phyloP scores from a whole-genome alignment of 768 basidiomycete genomes.

The Tubosaeta sp. region DNA sequence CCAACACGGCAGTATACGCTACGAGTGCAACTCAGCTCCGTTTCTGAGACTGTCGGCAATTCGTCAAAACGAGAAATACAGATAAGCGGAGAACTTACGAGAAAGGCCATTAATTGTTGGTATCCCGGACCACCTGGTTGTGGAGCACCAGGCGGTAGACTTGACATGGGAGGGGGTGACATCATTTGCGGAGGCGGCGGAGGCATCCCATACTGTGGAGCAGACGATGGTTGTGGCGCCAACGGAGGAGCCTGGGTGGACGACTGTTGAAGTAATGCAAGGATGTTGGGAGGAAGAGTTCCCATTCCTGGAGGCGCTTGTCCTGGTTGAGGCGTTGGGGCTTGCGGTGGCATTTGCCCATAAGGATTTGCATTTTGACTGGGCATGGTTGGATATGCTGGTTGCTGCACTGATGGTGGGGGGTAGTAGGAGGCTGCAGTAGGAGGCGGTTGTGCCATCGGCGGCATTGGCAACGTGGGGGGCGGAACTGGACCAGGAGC shows the following conservation, averaged over 20 bases:
- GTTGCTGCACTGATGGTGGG: slow-evolving; percentile 32
- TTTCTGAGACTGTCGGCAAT: slow-evolving; percentile 23
- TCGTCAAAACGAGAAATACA: background rate
- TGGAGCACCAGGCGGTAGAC: slow-evolving; percentile 37
- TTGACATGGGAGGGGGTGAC: slow-evolving; percentile 41
- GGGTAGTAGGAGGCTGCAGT: slow-evolving; percentile 42
- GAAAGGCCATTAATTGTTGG: slow-evolving; percentile 66
- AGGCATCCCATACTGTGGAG: slow-evolving; percentile 35
- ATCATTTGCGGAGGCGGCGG: slow-evolving; percentile 41
- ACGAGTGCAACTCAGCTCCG: slow-evolving; percentile 14
- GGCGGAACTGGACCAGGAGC: slow-evolving; percentile 36
- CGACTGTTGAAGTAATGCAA: slow-evolving; percentile 60
- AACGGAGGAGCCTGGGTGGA: slow-evolving; percentile 35
- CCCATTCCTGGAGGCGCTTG: slow-evolving; percentile 35
- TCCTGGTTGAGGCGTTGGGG: slow-evolving; percentile 27
- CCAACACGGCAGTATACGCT: background rate
- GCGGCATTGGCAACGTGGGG: slow-evolving; percentile 33
- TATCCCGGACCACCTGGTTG: slow-evolving; percentile 45
- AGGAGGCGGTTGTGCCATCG: slow-evolving; percentile 26
- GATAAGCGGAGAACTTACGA: slow-evolving; percentile 40
- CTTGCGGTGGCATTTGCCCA: slow-evolving; percentile 27
- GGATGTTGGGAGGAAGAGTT: slow-evolving; percentile 60
- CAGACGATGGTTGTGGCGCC: slow-evolving; percentile 28
- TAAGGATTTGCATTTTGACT: slow-evolving; percentile 22
- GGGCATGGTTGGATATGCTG: slow-evolving; percentile 23